Base-by-base conservation (phyloP, 2,329 filamentous ascomycete genomes). In the Cyphellophora europaea region DNA sequence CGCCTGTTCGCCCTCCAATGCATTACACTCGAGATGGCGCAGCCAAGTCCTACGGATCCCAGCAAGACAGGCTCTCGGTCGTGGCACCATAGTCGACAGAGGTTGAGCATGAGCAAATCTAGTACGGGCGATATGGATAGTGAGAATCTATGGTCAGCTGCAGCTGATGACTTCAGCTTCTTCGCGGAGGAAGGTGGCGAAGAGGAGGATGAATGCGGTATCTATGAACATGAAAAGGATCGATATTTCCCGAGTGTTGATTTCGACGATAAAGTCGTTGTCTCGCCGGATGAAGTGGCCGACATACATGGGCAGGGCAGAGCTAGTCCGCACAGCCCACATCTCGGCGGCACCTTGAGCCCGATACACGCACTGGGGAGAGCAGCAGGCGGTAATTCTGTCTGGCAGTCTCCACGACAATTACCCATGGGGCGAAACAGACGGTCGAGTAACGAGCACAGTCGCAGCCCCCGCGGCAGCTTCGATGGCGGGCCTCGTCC, bases 161-260 rank as follows among this genome's bases (percentile, higher is more conserved):
- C 73, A 3, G 60, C 65, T 37, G 61, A 69, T 33, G 74, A 79
- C 48, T 79, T 78, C 42, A 73, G 69, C 17, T 76, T 76, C 53
- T 79, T 79, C 38, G 66, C 61, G 1, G 70, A 73, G 25, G 69
- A 69, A 30, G 48, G 48, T 10, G 48, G 48, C 6, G 48, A 49
- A 37, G 46, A 49, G 30, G 38, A 44, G 19, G 48, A 35, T 6
- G 72, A 76, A 46, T 72, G 70, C 40, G 60, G 67, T 8, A 57
- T 71, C 11, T 66, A 66, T 11, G 57, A 58, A 15, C 53, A 57
- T 34, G 65, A 69, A 19, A 56, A 58, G 5, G 58, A 58, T 3
- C 61, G 59, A 35, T 58, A 58, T 33, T 55, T 67, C 31, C 65
- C 66, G 2, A 61, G 66, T 39, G 55, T 59, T 3, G 47, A 47